Conservation (phyloP, 108 stramenopile genomes). For the Thalassiosira profunda region DNA sequence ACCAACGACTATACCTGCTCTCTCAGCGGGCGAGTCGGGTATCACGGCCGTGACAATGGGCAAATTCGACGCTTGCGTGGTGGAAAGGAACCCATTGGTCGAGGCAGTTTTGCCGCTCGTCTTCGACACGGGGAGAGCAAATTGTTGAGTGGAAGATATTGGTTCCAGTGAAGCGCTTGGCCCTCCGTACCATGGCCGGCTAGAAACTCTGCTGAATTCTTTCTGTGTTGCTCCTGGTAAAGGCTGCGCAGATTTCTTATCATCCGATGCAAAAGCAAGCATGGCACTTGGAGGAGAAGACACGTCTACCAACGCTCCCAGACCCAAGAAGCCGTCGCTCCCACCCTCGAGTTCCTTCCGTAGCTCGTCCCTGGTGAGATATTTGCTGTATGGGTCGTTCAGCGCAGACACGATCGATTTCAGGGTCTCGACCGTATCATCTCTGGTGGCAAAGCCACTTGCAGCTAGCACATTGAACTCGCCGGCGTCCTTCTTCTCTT, state of each 20-base stretch:
- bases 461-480: slow-evolving; percentile 6
- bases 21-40: slow-evolving; percentile 84
- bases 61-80: slow-evolving; percentile 52
- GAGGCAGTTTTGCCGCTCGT: no score
- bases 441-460: slow-evolving; percentile 51
- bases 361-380: slow-evolving; percentile 81
- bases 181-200: slow-evolving; percentile 14
- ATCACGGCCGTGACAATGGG: slow-evolving; percentile 79
- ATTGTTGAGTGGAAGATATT: no score
- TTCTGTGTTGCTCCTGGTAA: not conserved
- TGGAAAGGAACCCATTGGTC: no score
- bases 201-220: slow-evolving; percentile 1
- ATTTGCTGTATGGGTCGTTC: slow-evolving; percentile 80
- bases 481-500: not conserved
- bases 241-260: no score
- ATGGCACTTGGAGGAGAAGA: no score
- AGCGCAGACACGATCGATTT: slow-evolving; percentile 67
- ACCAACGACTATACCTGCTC: slow-evolving; percentile 81
- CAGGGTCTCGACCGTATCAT: slow-evolving; percentile 61
- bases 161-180: no score
- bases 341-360: slow-evolving; percentile 49
- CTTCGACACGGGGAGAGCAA: not conserved
- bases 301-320: slow-evolving; percentile 70
- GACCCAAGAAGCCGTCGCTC: slow-evolving; percentile 72
- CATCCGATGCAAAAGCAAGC: no score